Percentiles rank a stretch among this genome's conserved stretches.
Conservation (phyloP, 2,329 filamentous ascomycete genomes). For the Fusarium tanahbumbuense region DNA sequence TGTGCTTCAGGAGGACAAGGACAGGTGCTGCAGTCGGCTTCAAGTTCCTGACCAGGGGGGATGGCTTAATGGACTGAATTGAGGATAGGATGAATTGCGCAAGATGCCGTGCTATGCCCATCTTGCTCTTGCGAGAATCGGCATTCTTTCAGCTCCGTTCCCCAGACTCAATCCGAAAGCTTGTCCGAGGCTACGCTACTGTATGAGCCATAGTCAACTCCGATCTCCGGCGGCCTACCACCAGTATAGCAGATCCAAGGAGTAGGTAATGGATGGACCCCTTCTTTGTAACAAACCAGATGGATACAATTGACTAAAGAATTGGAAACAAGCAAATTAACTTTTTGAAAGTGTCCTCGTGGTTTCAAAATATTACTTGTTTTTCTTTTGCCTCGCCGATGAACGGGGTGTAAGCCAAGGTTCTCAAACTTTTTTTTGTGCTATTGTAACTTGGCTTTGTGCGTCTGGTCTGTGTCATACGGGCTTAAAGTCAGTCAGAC, state of each 20-base stretch:
- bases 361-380: background rate
- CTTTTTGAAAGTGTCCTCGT: background rate
- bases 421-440: background rate
- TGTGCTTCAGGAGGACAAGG: conserved; percentile 1
- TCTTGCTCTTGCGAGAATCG: background rate
- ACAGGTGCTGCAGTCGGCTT: background rate
- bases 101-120: background rate
- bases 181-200: conserved; percentile 21
- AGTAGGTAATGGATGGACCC: background rate
- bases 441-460: background rate
- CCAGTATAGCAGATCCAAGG: background rate
- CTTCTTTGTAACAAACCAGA: background rate
- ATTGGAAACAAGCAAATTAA: background rate
- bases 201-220: conserved; percentile 37
- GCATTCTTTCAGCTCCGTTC: conserved; percentile 34
- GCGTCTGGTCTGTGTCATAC: background rate
- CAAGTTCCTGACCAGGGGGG: background rate
- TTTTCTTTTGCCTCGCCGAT: background rate
- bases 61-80: background rate
- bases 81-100: conserved; percentile 2
- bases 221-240: conserved; percentile 29
- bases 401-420: background rate
- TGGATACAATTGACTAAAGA: background rate
- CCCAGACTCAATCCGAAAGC: conserved; percentile 34
- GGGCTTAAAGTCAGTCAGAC: background rate